A percentile compares a stretch with the other conserved stretches of the same genome.
Evolutionary conservation across 108 stramenopile species (phyloP).

Genomic region (Stephanodiscus triporus): DNA sequence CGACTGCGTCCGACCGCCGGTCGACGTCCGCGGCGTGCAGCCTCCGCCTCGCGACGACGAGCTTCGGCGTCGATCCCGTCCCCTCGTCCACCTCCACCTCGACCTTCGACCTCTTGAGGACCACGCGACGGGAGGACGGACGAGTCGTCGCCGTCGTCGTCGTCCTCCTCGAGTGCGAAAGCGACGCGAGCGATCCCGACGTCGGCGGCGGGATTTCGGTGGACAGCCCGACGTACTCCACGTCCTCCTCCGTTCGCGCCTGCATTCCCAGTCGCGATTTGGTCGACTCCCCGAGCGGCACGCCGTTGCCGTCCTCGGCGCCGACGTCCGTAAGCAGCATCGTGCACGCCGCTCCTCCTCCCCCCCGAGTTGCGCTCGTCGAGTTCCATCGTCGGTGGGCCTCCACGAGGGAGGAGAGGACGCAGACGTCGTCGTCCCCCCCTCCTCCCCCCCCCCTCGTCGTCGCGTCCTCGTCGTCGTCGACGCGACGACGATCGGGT

Average conservation of each 20-base stretch:
- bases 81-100: constrained; percentile 81
- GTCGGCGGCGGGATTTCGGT: constrained; percentile 37
- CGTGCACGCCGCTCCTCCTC: constrained; percentile 51
- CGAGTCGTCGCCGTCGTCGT: background rate
- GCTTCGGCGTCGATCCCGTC: constrained; percentile 77
- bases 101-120: constrained; percentile 74
- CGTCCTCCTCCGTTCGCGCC: constrained; percentile 81
- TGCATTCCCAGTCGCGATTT: constrained; percentile 77
- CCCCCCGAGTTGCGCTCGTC: constrained; percentile 1
- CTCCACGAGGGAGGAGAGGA: constrained; percentile 30
- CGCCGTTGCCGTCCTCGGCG: constrained; percentile 78
- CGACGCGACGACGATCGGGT: background rate
- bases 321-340: constrained; percentile 78
- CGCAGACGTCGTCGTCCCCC: background rate
- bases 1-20: too few species aligned
- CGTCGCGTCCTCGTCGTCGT: constrained; percentile 32
- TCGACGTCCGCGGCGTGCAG: constrained; percentile 42
- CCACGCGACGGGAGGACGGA: constrained; percentile 53
- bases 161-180: constrained; percentile 7
- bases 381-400: constrained; percentile 43
- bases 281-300: constrained; percentile 79
- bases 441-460: constrained; percentile 3
- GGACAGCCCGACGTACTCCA: constrained; percentile 81
- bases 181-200: constrained; percentile 30
- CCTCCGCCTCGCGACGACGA: constrained; percentile 61